Evolutionary conservation across 176 grass and related monocot genomes (phyloP), one percentile per base, ranked within the genome.

Genomic region (Phoenix dactylifera): DNA sequence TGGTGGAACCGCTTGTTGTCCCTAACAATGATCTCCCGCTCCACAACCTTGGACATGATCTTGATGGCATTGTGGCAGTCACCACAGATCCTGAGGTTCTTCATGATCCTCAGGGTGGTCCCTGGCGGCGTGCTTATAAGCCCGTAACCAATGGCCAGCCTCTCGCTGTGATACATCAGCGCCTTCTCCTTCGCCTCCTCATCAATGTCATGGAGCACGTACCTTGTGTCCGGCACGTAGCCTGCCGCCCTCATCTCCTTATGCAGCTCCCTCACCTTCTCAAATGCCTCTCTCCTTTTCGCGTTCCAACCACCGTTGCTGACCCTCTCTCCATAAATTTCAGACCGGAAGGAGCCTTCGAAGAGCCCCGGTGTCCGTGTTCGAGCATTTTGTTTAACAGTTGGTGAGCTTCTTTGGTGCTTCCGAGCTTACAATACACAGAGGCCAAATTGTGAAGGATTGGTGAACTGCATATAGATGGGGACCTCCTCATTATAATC

Each of bases 1-100:
- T 86, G 90, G 70, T 95, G 86, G 80, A 95, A 95, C 1, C 82
- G 74, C 77, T 89, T 89, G 67, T 95, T 88, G 72, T 96, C 92
- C 71, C 92, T 79, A 49, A 90, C 81, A 22, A 96, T 73, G 75
- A 96, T 90, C 69, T 90, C 83, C 35, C 87, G 76, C 20, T 60
- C 65, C 12, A 82, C 80, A 28, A 90, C 75, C 77, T 82, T 90
- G 52, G 83, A 80, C 19, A 96, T 96, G 77, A 96, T 76, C 79
- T 90, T 96, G 62, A 90, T 83, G 24, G 87, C 92, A 18, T 63
- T 80, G 75, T 91, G 92, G 67, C 87, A 96, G 79, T 96, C 87
- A 1, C 92, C 87, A 55, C 83, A 96, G 66, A 96, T 88, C 60
- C 91, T 73, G 4, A 90, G 80, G 75, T 96, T 96, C 80, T 96